Evolutionary conservation across 805 yeast species (phyloP).

Genomic region (Candida peoriensis): DNA sequence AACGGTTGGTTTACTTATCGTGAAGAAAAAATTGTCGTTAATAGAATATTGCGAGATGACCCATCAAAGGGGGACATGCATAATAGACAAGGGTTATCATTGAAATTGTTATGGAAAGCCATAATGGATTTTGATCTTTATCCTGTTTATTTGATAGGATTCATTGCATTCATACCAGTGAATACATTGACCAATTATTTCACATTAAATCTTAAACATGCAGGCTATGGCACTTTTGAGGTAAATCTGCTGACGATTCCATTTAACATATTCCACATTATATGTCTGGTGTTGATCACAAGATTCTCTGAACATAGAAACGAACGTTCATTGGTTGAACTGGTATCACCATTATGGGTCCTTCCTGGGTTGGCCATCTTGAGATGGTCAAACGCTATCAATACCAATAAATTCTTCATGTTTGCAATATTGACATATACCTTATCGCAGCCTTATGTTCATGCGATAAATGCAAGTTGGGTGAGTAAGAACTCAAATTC

Average conservation of each 20-base stretch:
- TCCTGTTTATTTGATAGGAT: conserved; percentile 50
- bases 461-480: conserved; percentile 26
- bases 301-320: conserved; percentile 28
- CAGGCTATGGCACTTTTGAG: conserved; percentile 49
- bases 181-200: conserved; percentile 32
- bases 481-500: conserved; percentile 58
- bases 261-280: conserved; percentile 34
- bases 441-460: conserved; percentile 5
- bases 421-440: conserved; percentile 20
- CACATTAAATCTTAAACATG: conserved; percentile 39
- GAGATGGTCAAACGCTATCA: conserved; percentile 32
- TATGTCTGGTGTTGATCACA: conserved; percentile 31
- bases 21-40: conserved; percentile 55
- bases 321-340: conserved; percentile 20
- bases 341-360: conserved; percentile 28
- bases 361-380: conserved; percentile 29
- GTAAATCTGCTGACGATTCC: conserved; percentile 52
- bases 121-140: conserved; percentile 47
- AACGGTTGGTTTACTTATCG: conserved; percentile 50
- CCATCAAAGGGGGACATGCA: conserved; percentile 67
- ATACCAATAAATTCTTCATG: conserved; percentile 22
- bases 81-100: conserved; percentile 47
- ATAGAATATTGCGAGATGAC: conserved; percentile 57
- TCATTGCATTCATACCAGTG: conserved; percentile 35
- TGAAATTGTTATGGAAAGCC: conserved; percentile 33